Conservation (phyloP, 208 protist genomes). For the Wallacemonas rigidus region DNA sequence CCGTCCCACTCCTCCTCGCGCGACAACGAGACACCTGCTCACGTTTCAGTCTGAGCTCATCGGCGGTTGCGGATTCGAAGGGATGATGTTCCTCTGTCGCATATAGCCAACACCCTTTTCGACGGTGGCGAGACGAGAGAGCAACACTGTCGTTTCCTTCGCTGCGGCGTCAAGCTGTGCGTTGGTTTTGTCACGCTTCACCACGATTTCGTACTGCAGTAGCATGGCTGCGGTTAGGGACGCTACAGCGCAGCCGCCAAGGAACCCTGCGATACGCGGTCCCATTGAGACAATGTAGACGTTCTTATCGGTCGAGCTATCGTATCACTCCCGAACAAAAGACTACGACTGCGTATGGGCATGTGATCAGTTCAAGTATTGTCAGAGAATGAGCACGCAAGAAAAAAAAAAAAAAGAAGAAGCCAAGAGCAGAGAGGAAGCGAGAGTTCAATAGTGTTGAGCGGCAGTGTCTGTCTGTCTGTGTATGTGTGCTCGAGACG, state of each 20-base stretch:
- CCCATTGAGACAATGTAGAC: conserved; percentile 30
- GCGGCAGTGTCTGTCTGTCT: too few species aligned
- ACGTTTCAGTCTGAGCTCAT: neutral
- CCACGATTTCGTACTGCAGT: conserved; percentile 41
- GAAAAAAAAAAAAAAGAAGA: neutral
- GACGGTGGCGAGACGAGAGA: conserved; percentile 29
- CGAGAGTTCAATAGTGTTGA: too few species aligned
- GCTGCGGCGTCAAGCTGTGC: conserved; percentile 32
- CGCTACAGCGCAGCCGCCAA: conserved; percentile 32
- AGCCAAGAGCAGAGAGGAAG: too few species aligned
- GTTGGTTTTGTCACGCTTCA: conserved; percentile 39
- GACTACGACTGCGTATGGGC: too few species aligned
- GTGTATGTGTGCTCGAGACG: too few species aligned
- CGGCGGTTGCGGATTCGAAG: neutral
- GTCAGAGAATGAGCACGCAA: neutral
- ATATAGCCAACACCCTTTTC: conserved; percentile 20
- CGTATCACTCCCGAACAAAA: too few species aligned
- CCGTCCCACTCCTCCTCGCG: too few species aligned
- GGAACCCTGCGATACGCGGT: conserved; percentile 47
- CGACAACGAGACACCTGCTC: neutral
- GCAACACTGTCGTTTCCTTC: conserved; percentile 27
- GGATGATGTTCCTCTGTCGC: conserved; percentile 8
- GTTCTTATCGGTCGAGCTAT: too few species aligned
- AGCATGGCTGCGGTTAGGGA: conserved; percentile 25
- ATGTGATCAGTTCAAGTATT: too few species aligned